phyloP scores from a whole-genome alignment of 2,329 filamentous ascomycete species.

The Didymella keratinophila region DNA sequence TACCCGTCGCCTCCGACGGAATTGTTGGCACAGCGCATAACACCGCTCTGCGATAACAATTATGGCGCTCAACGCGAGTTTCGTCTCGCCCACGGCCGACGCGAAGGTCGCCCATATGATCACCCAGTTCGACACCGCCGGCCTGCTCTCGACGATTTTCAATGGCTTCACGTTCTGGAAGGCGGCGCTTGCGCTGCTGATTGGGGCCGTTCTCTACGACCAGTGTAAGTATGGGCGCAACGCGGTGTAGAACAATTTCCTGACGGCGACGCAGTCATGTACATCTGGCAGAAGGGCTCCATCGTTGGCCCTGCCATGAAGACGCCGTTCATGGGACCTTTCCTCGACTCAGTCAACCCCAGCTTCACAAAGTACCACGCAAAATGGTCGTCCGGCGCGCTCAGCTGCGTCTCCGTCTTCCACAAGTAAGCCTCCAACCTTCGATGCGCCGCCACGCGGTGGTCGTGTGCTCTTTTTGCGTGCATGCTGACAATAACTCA shows the following conservation, averaged over 20 bases:
- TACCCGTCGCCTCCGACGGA: conserved; percentile 5
- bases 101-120: conserved; percentile 46
- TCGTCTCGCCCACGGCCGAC: conserved; percentile 51
- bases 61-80: conserved; percentile 51
- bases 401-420: conserved; percentile 98
- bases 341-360: conserved; percentile 89
- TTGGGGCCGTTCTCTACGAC: conserved; percentile 84
- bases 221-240: conserved; percentile 72
- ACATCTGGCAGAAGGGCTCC: conserved; percentile 56
- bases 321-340: conserved; percentile 77
- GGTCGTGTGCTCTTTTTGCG: conserved; percentile 9
- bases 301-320: conserved; percentile 59
- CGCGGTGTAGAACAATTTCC: not conserved
- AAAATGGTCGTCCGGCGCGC: conserved; percentile 89
- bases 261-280: conserved; percentile 60
- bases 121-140: conserved; percentile 40
- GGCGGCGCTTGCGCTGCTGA: conserved; percentile 65
- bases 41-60: conserved; percentile 1
- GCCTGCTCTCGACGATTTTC: conserved; percentile 43
- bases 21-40: conserved; percentile 6
- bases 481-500: conserved; percentile 50
- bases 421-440: conserved; percentile 75
- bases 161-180: conserved; percentile 43
- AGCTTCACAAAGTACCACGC: conserved; percentile 89
- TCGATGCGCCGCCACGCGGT: not conserved